Conservation (phyloP, 345 rosid species). For the Litchi chinensis region DNA sequence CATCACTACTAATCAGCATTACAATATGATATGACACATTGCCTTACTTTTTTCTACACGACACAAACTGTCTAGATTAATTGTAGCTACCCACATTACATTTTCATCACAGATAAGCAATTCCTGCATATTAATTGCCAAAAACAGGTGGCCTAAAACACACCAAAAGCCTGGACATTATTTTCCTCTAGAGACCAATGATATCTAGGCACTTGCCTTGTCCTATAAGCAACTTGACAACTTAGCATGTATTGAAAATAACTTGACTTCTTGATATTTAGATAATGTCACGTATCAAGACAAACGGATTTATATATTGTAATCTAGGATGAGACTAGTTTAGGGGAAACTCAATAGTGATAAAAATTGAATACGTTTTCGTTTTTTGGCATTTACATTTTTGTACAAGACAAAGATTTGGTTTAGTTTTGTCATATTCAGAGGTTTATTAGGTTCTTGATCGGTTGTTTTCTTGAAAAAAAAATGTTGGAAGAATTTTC, state of each 20-base stretch:
- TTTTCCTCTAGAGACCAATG: background rate
- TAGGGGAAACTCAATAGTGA: background rate
- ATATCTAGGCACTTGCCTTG: background rate
- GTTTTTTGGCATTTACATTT: background rate
- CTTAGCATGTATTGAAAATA: background rate
- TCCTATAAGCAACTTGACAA: background rate
- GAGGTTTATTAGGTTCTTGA: background rate
- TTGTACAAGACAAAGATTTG: conserved; percentile 5
- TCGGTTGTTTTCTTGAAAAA: background rate
- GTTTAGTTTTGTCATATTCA: background rate
- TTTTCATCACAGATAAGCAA: background rate
- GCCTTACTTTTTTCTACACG: background rate
- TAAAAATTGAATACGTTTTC: conserved; percentile 15
- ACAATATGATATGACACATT: background rate
- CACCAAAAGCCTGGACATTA: background rate
- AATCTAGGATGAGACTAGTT: background rate
- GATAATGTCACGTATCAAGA: background rate
- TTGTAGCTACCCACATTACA: background rate
- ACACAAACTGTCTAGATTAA: background rate
- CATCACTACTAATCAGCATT: background rate
- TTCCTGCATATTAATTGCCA: background rate
- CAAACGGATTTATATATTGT: background rate
- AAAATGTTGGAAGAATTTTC: background rate
- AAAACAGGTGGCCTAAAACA: background rate
- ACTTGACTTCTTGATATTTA: background rate